Base-by-base conservation (phyloP, 2,329 filamentous ascomycete species). In the Amphichorda felina region DNA sequence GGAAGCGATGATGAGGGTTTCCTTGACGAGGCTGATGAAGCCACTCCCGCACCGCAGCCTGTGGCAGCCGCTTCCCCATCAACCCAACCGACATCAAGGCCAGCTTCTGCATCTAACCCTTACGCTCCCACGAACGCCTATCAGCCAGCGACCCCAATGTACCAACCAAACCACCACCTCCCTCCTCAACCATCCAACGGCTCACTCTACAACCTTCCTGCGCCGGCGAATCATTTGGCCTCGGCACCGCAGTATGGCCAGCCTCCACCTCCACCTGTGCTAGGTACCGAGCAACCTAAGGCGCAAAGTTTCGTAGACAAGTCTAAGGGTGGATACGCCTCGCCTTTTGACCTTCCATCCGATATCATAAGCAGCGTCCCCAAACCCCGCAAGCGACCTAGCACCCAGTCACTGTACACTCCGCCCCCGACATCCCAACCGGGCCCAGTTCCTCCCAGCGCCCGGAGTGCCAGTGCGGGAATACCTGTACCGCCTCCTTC, bases 291-390 rank as follows among this genome's bases (percentile, higher is more conserved):
- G 17, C 54, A 57, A 27, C 46, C 50, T 66, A 77, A 76, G 57
- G 67, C 75, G 1, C 77, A 93, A 53, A 96, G 89, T 57, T 98
- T 94, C 56, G 85, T 74, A 5, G 82, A 89, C 55, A 93, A 93
- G 56, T 66, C 85, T 3, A 96, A 94, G 58, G 84, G 84, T 38
- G 88, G 89, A 7, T 98, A 98, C 54, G 72, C 81, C 33, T 96
- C 89, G 15, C 91, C 91, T 0, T 98, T 95, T 49, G 93, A 98
- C 59, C 67, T 98, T 15, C 91, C 91, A 4, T 84, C 91, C 59
- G 89, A 95, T 37, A 72, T 98, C 21, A 45, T 61, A 26, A 50
- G 43, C 18, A 51, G 47, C 5, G 41, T 50, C 13, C 72, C 82
- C 19, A 82, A 81, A 45, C 76, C 81, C 49, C 68, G 77, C 54